Percentiles rank a stretch among this genome's conserved stretches.
These are phyloP conservation scores for Tricholoma matsutake DNA, from an alignment of 768 basidiomycete species.

Conservation along the genomic window DNA sequence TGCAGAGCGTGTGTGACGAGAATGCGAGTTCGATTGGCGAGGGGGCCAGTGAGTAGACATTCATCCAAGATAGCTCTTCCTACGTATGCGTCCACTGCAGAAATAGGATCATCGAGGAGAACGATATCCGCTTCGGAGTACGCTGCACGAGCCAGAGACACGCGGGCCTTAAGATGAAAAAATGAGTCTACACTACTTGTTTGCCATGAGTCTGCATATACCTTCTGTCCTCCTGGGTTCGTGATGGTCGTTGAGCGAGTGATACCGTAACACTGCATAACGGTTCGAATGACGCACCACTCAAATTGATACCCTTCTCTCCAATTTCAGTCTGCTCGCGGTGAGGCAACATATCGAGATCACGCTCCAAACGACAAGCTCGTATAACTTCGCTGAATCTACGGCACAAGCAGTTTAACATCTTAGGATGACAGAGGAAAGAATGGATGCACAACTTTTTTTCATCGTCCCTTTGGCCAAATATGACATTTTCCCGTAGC, in stretches of 20 bases:
- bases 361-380: constrained; percentile 68
- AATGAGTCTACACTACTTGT: constrained; percentile 18
- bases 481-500: constrained; percentile 69
- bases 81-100: constrained; percentile 77
- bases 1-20: constrained; percentile 61
- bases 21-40: constrained; percentile 52
- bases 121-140: constrained; percentile 73
- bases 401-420: neutral
- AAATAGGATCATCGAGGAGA: constrained; percentile 81
- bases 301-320: constrained; percentile 72
- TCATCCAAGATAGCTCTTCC: constrained; percentile 63
- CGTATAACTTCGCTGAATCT: constrained; percentile 56
- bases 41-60: constrained; percentile 52
- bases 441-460: constrained; percentile 44
- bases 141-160: constrained; percentile 72
- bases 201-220: constrained; percentile 5
- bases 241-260: neutral
- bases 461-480: constrained; percentile 65
- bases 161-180: constrained; percentile 49
- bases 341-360: constrained; percentile 67
- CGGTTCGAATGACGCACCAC: constrained; percentile 31
- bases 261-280: neutral
- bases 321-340: constrained; percentile 72
- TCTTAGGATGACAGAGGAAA: constrained; percentile 20
- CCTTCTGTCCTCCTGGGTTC: constrained; percentile 36